Conservation (phyloP, 1,139 yeast species). For the Hemisphaericaspora xylanilytica region DNA sequence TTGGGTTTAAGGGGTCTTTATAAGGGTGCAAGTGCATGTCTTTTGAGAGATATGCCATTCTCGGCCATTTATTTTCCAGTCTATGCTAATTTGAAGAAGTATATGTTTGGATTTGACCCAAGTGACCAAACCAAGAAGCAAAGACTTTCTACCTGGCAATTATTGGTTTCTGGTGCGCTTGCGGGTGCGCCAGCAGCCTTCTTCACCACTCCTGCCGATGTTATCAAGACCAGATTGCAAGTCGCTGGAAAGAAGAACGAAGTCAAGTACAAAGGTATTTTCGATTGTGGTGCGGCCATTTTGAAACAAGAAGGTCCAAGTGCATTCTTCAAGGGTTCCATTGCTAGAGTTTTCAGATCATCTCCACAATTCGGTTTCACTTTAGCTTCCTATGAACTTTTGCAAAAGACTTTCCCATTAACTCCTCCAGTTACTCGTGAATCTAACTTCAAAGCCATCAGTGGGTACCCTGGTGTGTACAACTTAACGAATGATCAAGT, state of each 20-base stretch:
- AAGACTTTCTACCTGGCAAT: slow-evolving; percentile 71
- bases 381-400: slow-evolving; percentile 89
- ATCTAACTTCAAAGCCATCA: slow-evolving; percentile 44
- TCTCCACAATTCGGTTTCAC: slow-evolving; percentile 99
- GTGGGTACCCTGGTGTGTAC: slow-evolving; percentile 50
- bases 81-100: slow-evolving; percentile 86
- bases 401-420: slow-evolving; percentile 50
- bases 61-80: slow-evolving; percentile 97
- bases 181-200: slow-evolving; percentile 99
- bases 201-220: slow-evolving; percentile 94
- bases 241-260: slow-evolving; percentile 80
- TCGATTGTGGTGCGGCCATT: slow-evolving; percentile 74
- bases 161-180: slow-evolving; percentile 83
- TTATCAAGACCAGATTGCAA: slow-evolving; percentile 91
- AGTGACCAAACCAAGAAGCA: slow-evolving; percentile 46
- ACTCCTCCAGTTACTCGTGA: slow-evolving; percentile 47
- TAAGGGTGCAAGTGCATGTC: slow-evolving; percentile 89
- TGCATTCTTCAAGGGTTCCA: slow-evolving; percentile 95
- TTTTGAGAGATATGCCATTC: slow-evolving; percentile 93
- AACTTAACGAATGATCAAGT: slow-evolving; percentile 49
- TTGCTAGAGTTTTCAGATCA: slow-evolving; percentile 91
- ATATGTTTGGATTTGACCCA: slow-evolving; percentile 83
- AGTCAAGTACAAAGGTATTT: slow-evolving; percentile 69
- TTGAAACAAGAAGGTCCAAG: slow-evolving; percentile 68
- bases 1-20: slow-evolving; percentile 85